Evolutionary conservation across 768 basidiomycete species (phyloP), one percentile per base, ranked within the genome.

Genomic region (Tephrocybe sp.): DNA sequence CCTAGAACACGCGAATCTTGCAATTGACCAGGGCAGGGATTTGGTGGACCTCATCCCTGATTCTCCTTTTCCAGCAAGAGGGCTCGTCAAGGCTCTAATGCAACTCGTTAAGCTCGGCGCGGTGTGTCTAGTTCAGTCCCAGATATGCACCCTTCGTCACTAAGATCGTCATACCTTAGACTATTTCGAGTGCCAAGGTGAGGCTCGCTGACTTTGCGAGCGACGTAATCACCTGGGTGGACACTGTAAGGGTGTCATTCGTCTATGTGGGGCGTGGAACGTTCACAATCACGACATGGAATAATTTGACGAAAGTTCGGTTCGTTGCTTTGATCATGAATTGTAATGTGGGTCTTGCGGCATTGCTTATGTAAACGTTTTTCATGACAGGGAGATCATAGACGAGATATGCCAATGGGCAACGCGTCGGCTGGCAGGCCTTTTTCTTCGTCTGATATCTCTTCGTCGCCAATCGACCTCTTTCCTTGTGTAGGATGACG

Each of bases 401-500:
- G 49, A 56, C 28, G 54, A 53, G 30, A 56, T 56, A 26, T 59
- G 58, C 43, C 34, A 33, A 24, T 59, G 58, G 54, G 58, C 58
- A 30, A 28, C 44, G 17, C 21, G 14, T 21, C 43, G 55, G 30
- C 42, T 59, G 46, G 50, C 12, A 38, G n/a, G 26, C 25, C 3
- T 18, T n/a, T 28, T 23, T 2, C 4, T 15, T n/a, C 34, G 11
- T 5, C 34, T 37, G n/a, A n/a, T n/a, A 18, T n/a, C 20, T 2
- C 30, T n/a, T 43, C 28, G 7, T 17, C 34, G 28, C 32, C 15
- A 9, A 10, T 14, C 4, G 15, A 26, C 40, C 4, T 3, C 38
- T 37, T 15, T 36, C n/a, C n/a, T n/a, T n/a, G n/a, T n/a, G n/a
- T 18, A 51, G 41, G 10, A 4, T 42, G 44, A 51, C n/a, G 18